Evolutionary conservation across 306 rosid species (phyloP).

Genomic region (Ammopiptanthus mongolicus): DNA sequence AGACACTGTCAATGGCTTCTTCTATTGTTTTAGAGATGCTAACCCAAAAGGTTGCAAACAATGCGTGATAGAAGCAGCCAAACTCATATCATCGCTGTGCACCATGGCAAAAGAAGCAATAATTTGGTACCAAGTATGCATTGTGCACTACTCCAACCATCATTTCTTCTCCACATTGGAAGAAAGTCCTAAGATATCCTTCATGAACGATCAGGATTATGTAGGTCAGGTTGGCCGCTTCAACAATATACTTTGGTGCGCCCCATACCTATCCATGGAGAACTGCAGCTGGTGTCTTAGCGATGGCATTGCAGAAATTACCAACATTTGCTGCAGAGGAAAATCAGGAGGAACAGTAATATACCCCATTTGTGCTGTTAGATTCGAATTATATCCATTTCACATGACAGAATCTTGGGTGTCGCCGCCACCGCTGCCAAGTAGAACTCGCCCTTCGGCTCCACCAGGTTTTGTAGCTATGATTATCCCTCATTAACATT

Average conservation of each 20-base stretch:
- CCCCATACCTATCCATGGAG: constrained; percentile 13
- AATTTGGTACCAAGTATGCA: constrained; percentile 11
- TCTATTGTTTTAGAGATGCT: neutral
- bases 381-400: constrained; percentile 23
- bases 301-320: constrained; percentile 20
- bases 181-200: constrained; percentile 4
- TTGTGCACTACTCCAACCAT: constrained; percentile 20
- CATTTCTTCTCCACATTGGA: constrained; percentile 12
- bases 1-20: constrained; percentile 14
- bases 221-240: constrained; percentile 14
- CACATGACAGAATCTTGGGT: neutral
- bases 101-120: constrained; percentile 19
- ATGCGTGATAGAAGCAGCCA: constrained; percentile 7
- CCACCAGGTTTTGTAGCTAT: constrained; percentile 19
- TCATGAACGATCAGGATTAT: constrained; percentile 1
- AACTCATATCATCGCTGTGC: neutral
- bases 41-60: neutral
- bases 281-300: constrained; percentile 31
- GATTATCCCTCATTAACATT: neutral
- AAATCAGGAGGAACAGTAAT: constrained; percentile 18
- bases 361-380: constrained; percentile 19
- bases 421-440: neutral
- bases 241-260: constrained; percentile 18
- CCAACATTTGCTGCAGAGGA: constrained; percentile 24
- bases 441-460: neutral